Base-by-base conservation (phyloP, 768 basidiomycete genomes). In the Pleurotus citrinopileatus region DNA sequence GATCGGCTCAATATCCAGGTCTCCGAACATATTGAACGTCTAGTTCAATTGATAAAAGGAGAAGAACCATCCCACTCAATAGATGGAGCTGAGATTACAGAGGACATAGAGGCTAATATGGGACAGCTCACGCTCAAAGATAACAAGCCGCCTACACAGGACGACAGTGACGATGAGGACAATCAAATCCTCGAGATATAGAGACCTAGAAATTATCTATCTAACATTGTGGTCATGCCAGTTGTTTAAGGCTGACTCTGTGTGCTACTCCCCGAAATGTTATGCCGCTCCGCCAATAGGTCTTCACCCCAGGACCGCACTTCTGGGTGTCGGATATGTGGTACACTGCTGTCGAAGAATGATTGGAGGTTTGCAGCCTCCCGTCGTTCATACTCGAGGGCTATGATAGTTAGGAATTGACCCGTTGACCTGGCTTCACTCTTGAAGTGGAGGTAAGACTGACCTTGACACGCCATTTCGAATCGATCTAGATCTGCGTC, bases 381-480 rank as follows among this genome's bases (percentile, higher is more conserved):
- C 28, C 85, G 77, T 7, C 70, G 73, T 62, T 90, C 91, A 58
- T 94, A 93, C 64, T 92, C 89, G 0, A 77, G 69, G 0, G 90
- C 91, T 91, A 47, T 29, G 42, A 27, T 13, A 46, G 27, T 13
- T 45, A 32, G 3, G 12, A 12, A 22, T 34, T 19, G 37, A 38
- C 23, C 19, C 4, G 28, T 4, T 40, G n/a, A 32, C n/a, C n/a
- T 6, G 4, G 32, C 7, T 50, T 23, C 25, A 8, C 32, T 26
- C 7, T 2, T 2, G 8, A 54, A 25, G 13, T 44, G 22, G 34
- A 38, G 2, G 42, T 42, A 28, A 45, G 42, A 27, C 63, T 19
- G 12, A 82, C 89, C 91, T 78, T 95, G 92, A 0, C 84, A 73
- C 0, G 90, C 90, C 88, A 95, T 89, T 66, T 95, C 92, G 53